phyloP scores from a whole-genome alignment of 106 monocot genomes.

The Dendrobium huoshanense region DNA sequence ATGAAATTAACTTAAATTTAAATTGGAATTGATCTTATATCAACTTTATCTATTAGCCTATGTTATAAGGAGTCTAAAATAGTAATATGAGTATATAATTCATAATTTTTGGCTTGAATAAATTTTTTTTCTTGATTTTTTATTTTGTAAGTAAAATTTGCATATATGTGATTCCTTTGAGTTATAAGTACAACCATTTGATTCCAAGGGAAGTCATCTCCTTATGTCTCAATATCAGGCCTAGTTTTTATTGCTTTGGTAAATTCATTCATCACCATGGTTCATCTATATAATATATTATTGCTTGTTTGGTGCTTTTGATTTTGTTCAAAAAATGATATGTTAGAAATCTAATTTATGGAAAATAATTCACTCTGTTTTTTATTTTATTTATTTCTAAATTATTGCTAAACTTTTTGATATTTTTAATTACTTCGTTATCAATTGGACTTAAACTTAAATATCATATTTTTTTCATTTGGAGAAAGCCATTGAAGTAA shows the following conservation, averaged over 20 bases:
- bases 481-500: too few relatives aligned
- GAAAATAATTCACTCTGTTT: not conserved
- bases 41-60: not conserved
- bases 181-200: not conserved
- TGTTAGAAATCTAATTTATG: not conserved
- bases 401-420: too few relatives aligned
- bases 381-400: too few relatives aligned
- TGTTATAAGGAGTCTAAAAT: not conserved
- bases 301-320: not conserved
- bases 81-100: not conserved
- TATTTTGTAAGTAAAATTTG: not conserved
- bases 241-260: not conserved
- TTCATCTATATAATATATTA: not conserved
- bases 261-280: not conserved
- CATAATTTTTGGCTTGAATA: not conserved
- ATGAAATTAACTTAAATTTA: not conserved
- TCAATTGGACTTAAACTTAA: too few relatives aligned
- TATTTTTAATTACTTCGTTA: too few relatives aligned
- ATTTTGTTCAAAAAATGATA: not conserved
- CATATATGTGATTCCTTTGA: not conserved
- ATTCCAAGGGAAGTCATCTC: not conserved
- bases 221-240: too few relatives aligned
- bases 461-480: too few relatives aligned
- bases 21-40: not conserved
- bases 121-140: not conserved